Evolutionary conservation across 768 basidiomycete genomes (phyloP).

Genomic region (Jaapia argillacea): DNA sequence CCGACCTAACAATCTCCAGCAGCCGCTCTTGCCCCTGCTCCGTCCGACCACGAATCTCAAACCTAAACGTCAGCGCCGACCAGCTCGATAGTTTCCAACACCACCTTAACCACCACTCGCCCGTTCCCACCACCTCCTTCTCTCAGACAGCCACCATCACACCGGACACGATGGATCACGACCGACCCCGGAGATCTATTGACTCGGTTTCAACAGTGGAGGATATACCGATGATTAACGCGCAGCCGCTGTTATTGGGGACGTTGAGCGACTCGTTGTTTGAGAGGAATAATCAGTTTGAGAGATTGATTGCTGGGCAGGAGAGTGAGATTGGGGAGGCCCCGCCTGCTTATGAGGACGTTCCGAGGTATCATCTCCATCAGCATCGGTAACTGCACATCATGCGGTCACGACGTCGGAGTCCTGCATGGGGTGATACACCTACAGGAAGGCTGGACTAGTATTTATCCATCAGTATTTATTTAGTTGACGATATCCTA

Average conservation of each 20-base stretch:
- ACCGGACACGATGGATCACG: conserved; percentile 13
- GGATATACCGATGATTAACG: neutral
- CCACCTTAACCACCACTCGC: neutral
- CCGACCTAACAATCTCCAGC: conserved; percentile 10
- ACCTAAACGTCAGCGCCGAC: neutral
- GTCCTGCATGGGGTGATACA: too few species aligned
- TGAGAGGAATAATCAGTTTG: conserved; percentile 49
- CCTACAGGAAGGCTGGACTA: too few species aligned
- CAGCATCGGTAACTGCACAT: too few species aligned
- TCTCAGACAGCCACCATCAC: neutral
- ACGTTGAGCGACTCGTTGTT: conserved; percentile 18
- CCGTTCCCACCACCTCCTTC: neutral
- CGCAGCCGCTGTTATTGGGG: conserved; percentile 2
- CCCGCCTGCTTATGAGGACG: conserved; percentile 63
- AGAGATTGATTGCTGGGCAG: conserved; percentile 73
- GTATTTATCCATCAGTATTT: too few species aligned
- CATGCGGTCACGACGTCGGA: too few species aligned
- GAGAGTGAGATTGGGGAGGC: conserved; percentile 75
- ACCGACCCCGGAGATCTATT: conserved; percentile 21
- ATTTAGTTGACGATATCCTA: too few species aligned
- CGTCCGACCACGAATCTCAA: neutral
- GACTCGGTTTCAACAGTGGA: conserved; percentile 9
- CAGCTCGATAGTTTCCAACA: neutral
- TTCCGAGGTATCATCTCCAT: too few species aligned
- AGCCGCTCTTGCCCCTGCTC: conserved; percentile 5